Base-by-base conservation (phyloP, 768 basidiomycete genomes). In the Mycena crocata region DNA sequence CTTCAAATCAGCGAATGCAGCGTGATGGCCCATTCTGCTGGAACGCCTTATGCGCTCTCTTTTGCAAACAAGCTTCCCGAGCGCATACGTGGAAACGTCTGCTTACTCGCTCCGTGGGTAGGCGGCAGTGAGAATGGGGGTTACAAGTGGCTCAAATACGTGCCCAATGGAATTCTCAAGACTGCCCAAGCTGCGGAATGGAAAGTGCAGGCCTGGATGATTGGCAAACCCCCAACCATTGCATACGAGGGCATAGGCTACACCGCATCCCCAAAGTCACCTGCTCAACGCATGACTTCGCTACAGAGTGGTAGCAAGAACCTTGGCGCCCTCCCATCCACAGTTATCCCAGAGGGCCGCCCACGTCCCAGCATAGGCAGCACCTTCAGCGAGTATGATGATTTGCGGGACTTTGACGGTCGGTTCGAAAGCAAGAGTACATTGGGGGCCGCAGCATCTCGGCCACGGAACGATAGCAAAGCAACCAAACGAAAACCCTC, bases 151-250 rank as follows among this genome's bases (percentile, higher is more conserved):
- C 85, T 99, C 57, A 97, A 96, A 78, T 99, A 96, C 75, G 93
- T 99, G 8, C 97, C 97, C 1, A 94, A 93, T 66, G 90, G 93
- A 31, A 88, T 99, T 40, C 83, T 99, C 68, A 95, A 93, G 82
- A 96, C 96, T 0, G 97, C 96, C 0, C 96, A 97, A 77, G 94
- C 95, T 5, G 97, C 97, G 0, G 97, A 99, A 75, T 98, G 96
- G 96, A 95, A 93, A 77, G 84, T 99, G 48, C 95, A 98, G 74
- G 93, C 94, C 0, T 99, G 96, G 94, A 94, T 94, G 90, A 87
- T 99, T 32, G 98, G 97, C 69, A 98, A 98, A 73, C 94, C 95
- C 21, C 96, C 96, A 13, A 90, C 91, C 2, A 83, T 95, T 44
- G 85, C 92, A 1, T 95, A 90, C 72, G 87, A 93, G 72, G 95